Conservation (phyloP, 2,329 filamentous ascomycete species). For the Tolypocladium amazonense region DNA sequence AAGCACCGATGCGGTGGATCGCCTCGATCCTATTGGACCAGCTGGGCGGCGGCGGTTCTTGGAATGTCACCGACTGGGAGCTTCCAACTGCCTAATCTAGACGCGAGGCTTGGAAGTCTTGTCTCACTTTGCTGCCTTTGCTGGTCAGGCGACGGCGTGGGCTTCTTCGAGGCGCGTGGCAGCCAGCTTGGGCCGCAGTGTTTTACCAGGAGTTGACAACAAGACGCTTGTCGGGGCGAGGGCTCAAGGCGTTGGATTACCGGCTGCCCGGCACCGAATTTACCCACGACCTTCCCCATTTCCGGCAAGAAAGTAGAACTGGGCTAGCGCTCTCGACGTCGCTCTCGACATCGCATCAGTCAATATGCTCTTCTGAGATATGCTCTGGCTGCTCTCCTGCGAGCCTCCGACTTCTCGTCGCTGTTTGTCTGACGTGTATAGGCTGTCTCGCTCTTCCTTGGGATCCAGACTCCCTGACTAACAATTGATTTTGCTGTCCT, state of each 20-base stretch:
- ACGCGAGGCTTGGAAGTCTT: background rate
- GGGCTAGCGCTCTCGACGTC: background rate
- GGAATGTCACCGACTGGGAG: background rate
- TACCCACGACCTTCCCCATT: background rate
- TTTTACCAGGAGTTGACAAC: background rate
- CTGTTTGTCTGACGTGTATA: too few species aligned
- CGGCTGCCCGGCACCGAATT: background rate
- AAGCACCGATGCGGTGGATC: background rate
- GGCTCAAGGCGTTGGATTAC: background rate
- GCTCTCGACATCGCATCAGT: background rate
- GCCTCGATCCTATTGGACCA: background rate
- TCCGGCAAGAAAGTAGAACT: too few species aligned
- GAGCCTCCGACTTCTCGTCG: background rate
- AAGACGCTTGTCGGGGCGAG: background rate
- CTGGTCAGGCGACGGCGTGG: background rate
- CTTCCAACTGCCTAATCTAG: background rate
- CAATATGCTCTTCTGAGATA: background rate
- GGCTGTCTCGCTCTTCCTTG: too few species aligned
- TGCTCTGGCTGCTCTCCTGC: too few species aligned
- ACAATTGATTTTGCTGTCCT: too few species aligned
- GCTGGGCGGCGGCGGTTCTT: background rate
- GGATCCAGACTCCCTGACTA: too few species aligned
- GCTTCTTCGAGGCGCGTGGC: background rate
- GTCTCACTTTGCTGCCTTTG: too few species aligned
- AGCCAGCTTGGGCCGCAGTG: background rate